Evolutionary conservation across 371 early-diverging fungal species (phyloP), one percentile per base, ranked within the genome.

Genomic region (Circinella minor): DNA sequence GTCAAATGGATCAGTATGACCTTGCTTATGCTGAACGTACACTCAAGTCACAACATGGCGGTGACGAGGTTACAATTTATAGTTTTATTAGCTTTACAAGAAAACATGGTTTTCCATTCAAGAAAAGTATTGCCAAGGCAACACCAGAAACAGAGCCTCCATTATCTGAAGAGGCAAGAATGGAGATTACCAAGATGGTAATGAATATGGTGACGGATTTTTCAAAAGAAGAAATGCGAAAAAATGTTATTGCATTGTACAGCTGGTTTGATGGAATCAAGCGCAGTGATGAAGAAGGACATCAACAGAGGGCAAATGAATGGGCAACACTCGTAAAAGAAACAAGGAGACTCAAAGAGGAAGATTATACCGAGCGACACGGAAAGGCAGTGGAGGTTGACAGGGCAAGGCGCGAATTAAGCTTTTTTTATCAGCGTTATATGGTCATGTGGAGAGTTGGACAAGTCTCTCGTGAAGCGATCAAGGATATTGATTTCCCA

Each of bases 381-480:
- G 14, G n/a, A 34, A 10, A 38, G 3, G 46, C 51, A 15, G 63
- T 57, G 5, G 48, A 62, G 27, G 55, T 69, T 20, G 69, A 69
- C 17, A 14, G 20, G 3, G 62, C 62, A 14, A 46, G 69, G 17
- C 62, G 63, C 15, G 47, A 7, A 4, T 36, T 69, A 6, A 20
- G 54, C 7, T 55, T 61, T 37, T 62, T 69, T 36, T 69, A 69
- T 17, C 69, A 69, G 20, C 20, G 38, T 9, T 69, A 51, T 17
- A 69, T 69, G 69, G 61, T 62, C 4, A 39, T 69, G 34, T 69
- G 69, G 69, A 49, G 69, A 3, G 49, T 69, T n/a, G 63, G 63
- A 5, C 69, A 63, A 34, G 37, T 61, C 11, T 55, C 69, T 2
- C 51, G 69, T 13, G 69, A 69, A n/a, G 10, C 62, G n/a, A 54